These are phyloP conservation scores for Grigorovia yakushimaensis DNA, from an alignment of 805 yeast species.

Conservation along the genomic window DNA sequence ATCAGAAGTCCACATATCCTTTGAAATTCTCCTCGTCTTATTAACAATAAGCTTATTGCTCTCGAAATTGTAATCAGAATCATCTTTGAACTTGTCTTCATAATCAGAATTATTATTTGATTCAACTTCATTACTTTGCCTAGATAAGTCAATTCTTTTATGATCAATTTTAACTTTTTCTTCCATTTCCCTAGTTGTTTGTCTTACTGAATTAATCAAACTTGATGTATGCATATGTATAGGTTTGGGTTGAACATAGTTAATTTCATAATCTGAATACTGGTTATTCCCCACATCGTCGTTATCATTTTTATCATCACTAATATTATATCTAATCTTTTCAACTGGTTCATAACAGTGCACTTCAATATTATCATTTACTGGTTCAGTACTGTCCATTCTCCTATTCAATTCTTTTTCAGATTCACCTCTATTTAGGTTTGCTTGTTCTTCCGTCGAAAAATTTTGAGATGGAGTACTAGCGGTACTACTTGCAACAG, in stretches of 20 bases:
- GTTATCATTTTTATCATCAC: not conserved
- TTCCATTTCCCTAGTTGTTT: slow-evolving; percentile 17
- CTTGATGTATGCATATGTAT: slow-evolving; percentile 21
- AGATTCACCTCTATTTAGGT: too few species aligned
- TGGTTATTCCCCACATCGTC: not conserved
- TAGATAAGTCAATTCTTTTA: slow-evolving; percentile 6
- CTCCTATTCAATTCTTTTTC: too few species aligned
- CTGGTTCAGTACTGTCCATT: too few species aligned
- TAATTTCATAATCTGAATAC: not conserved
- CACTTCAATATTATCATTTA: too few species aligned
- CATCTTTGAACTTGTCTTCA: not conserved
- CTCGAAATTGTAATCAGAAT: not conserved
- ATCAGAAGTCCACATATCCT: not conserved
- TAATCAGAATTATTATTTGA: not conserved
- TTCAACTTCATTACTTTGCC: not conserved
- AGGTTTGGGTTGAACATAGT: slow-evolving; percentile 3
- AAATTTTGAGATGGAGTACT: too few species aligned
- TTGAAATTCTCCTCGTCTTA: not conserved
- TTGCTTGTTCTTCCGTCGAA: too few species aligned
- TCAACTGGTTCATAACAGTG: too few species aligned
- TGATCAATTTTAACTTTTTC: slow-evolving; percentile 10
- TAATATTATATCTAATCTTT: not conserved
- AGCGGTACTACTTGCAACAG: too few species aligned
- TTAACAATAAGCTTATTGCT: not conserved
- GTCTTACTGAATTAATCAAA: slow-evolving; percentile 24